Base-by-base conservation (phyloP, 108 stramenopile species). In the Pseudonitzschia pungens region DNA sequence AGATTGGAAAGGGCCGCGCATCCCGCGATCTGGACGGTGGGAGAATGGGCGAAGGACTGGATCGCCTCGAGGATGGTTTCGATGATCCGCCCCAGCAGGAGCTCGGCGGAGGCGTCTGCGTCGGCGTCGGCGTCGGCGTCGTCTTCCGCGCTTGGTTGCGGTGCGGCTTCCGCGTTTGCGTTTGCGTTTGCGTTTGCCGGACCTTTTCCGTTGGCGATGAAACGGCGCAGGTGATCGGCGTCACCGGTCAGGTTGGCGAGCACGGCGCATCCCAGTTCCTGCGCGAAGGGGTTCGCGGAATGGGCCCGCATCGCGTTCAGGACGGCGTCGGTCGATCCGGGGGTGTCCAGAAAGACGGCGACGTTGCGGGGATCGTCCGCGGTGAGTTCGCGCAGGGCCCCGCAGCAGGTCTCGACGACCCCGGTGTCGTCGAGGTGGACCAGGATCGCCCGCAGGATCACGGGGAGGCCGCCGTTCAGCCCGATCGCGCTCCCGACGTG, bases 301-400 rank as follows among this genome's bases (percentile, higher is more conserved):
- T 89, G 88, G 10, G 67, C 73, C 75, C 86, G 85, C 91, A 92
- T 92, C n/a, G 88, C 82, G 32, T 72, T 78, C 26, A 92, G 82
- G 40, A 87, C 70, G 12, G 81, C 86, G 4, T 76, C 63, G 33
- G 88, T 88, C 11, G 85, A 87, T 22, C 78, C 78, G 14, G 89
- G 76, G 18, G 72, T 26, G 22, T 55, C 48, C 22, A 76, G 22
- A 4, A 76, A 55, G 33, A 76, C 45, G 16, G 21, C 32, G 22
- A 55, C 40, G 50, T 76, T 76, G 42, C 76, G 28, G 67, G 67
- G 27, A 36, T 22, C n/a, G 9, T 82, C 65, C 8, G 84, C 74
- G 10, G 81, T 76, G 12, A 92, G 66, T 16, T 78, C 83, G 72
- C 76, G 89, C 27, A 92, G 72, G 16, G 91, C 87, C 22, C 83